phyloP scores from a whole-genome alignment of 495 filamentous ascomycete species.

The Xylaria longipes region DNA sequence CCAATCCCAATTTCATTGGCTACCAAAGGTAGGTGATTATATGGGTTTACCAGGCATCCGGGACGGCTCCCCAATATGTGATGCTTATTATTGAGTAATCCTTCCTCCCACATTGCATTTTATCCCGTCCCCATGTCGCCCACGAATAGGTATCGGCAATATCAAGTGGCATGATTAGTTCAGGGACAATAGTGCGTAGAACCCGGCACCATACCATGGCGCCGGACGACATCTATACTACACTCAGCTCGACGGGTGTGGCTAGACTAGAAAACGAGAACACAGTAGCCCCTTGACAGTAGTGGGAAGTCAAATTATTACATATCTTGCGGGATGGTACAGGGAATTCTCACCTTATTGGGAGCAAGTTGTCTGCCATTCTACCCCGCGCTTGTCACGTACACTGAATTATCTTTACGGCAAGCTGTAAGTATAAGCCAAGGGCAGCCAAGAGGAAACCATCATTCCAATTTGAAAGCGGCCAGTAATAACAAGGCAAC shows the following conservation, averaged over 20 bases:
- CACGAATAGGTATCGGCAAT: neutral
- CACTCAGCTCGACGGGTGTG: constrained; percentile 12
- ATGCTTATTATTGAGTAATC: constrained; percentile 5
- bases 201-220: constrained; percentile 1
- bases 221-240: neutral
- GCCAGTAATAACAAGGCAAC: neutral
- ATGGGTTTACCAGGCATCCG: neutral
- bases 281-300: neutral
- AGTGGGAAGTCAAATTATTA: neutral
- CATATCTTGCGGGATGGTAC: neutral
- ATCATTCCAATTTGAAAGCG: neutral
- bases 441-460: neutral
- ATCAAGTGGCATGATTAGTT: neutral
- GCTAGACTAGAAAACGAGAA: constrained; percentile 5
- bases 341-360: neutral
- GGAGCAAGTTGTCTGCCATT: neutral
- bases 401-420: neutral
- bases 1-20: neutral
- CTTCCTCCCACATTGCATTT: neutral
- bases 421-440: neutral
- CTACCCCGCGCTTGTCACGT: neutral
- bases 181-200: neutral
- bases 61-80: neutral
- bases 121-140: constrained; percentile 21
- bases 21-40: neutral